phyloP scores from a whole-genome alignment of 257 asterid species.

The Solanum piurae region DNA sequence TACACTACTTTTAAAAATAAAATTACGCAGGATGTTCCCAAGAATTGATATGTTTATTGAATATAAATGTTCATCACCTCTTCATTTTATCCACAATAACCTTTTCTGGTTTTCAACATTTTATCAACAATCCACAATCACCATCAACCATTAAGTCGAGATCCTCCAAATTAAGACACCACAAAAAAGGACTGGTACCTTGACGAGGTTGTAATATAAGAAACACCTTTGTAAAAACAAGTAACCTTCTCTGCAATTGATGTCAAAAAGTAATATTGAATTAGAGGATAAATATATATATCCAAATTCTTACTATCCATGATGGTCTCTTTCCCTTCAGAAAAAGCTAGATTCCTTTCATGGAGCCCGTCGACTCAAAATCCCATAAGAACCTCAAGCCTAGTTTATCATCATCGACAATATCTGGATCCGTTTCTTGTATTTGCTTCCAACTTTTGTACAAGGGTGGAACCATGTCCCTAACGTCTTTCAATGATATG shows the following conservation, averaged over 20 bases:
- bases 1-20: background rate
- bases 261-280: slow-evolving; percentile 21
- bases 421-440: slow-evolving; percentile 21
- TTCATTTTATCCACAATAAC: no score
- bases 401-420: slow-evolving; percentile 13
- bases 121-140: background rate
- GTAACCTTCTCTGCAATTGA: slow-evolving; percentile 7
- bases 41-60: no score
- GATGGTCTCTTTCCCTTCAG: slow-evolving; percentile 34
- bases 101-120: no score
- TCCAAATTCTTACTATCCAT: slow-evolving; percentile 62
- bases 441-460: slow-evolving; percentile 75
- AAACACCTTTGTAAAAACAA: no score
- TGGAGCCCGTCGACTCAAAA: slow-evolving; percentile 54
- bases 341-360: slow-evolving; percentile 60
- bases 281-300: slow-evolving; percentile 38
- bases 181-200: slow-evolving; percentile 31
- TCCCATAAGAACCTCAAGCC: slow-evolving; percentile 53
- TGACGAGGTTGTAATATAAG: background rate
- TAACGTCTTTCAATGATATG: slow-evolving; percentile 53
- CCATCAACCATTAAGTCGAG: slow-evolving; percentile 69
- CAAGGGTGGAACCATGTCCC: background rate
- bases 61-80: no score
- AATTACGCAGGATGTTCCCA: background rate
- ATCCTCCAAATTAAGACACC: slow-evolving; percentile 44